These are phyloP conservation scores for Bocquillonia castaneifolia DNA, from an alignment of 441 rosid genomes.

Conservation along the genomic window DNA sequence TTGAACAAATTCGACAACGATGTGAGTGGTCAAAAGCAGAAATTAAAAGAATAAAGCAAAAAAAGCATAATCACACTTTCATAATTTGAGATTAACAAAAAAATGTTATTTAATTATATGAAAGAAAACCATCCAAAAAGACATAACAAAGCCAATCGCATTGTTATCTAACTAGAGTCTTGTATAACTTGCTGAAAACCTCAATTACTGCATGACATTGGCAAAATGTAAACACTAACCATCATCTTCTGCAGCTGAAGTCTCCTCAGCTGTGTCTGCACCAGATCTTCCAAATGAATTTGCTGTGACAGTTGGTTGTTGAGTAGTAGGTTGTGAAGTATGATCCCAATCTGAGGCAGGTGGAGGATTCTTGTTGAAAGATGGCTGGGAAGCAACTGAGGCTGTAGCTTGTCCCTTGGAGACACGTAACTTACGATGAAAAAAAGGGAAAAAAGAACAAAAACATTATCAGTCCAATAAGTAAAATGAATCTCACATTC, in stretches of 20 bases:
- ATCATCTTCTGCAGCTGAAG: conserved; percentile 42
- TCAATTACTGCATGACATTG: background rate
- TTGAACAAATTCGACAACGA: conserved; percentile 5
- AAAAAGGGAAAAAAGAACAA: background rate
- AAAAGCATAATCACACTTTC: background rate
- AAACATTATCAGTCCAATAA: conserved; percentile 6
- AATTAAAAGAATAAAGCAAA: background rate
- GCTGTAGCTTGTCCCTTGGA: conserved; percentile 47
- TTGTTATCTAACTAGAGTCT: background rate
- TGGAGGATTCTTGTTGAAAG: conserved; percentile 33
- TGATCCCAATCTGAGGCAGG: conserved; percentile 42
- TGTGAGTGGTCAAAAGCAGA: background rate
- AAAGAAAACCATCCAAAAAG: background rate
- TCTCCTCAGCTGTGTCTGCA: conserved; percentile 39
- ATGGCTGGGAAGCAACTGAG: conserved; percentile 32
- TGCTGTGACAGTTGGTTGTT: conserved; percentile 28
- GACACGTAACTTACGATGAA: conserved; percentile 40
- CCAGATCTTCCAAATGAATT: conserved; percentile 38
- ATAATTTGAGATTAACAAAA: background rate
- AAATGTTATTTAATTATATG: background rate
- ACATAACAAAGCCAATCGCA: background rate
- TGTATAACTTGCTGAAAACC: background rate
- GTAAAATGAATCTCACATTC: conserved; percentile 9
- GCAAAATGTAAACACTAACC: conserved; percentile 31
- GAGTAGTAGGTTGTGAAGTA: conserved; percentile 29